Base-by-base conservation (phyloP, 2,329 filamentous ascomycete genomes). In the Phyllachora maydis region DNA sequence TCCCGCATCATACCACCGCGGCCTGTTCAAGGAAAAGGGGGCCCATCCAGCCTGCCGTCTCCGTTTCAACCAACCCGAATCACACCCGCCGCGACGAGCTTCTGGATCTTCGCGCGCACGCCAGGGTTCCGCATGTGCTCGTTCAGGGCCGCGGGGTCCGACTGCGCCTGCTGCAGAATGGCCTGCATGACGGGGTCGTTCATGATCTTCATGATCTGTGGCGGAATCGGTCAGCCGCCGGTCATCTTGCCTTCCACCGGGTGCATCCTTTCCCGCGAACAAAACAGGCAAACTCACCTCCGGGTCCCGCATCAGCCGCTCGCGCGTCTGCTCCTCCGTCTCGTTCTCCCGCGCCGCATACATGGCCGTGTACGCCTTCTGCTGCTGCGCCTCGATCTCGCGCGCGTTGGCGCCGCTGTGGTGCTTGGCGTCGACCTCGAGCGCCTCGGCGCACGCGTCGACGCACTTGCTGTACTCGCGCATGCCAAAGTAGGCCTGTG, bases 171-270 rank as follows among this genome's bases (percentile, higher is more conserved):
- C 48, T 95, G 83, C 27, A 95, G 66, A 35, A 93, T 93, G 35
- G 75, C 76, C 54, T 98, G 82, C 85, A 98, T 95, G 43, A 98
- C 73, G 10, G 88, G 88, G 43, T 98, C 88, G 48, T 83, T 73
- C 52, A 95, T 77, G 42, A 93, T 85, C 32, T 59, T 51, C 65
- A 90, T 78, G 45, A 95, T 92, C 71, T 59, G 36, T 19, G 19
- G 7, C 11, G 11, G 5, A 11, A 11, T 17, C 3, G 25, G n/a
- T n/a, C n/a, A n/a, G n/a, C n/a, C n/a, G n/a, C n/a, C n/a, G n/a
- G n/a, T n/a, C n/a, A n/a, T n/a, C n/a, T n/a, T n/a, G n/a, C n/a
- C n/a, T n/a, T n/a, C n/a, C n/a, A n/a, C n/a, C n/a, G n/a, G n/a
- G n/a, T n/a, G n/a, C n/a, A n/a, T n/a, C n/a, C n/a, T n/a, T n/a